Percentiles rank a stretch among this genome's conserved stretches.
Conservation (phyloP, 2,329 filamentous ascomycete genomes). For the Xylariomycetidae sp. region DNA sequence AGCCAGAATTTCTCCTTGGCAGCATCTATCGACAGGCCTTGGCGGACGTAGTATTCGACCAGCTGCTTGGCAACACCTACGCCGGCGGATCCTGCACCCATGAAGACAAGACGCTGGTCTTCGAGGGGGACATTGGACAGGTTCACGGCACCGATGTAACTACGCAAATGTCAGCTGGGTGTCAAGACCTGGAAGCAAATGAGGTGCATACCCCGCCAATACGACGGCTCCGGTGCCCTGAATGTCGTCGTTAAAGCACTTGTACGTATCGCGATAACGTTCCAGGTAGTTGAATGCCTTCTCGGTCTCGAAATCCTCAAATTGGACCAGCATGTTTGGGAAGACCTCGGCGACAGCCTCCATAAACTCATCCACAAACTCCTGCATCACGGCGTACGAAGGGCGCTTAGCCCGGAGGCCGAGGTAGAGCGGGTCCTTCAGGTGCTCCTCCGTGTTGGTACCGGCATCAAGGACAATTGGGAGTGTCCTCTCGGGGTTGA, state of each 20-base stretch:
- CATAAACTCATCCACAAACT: conserved; percentile 98
- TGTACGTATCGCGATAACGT: conserved; percentile 81
- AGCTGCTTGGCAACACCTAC: conserved; percentile 98
- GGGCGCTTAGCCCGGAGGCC: conserved; percentile 82
- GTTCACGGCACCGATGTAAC: conserved; percentile 68
- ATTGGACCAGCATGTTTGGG: conserved; percentile 72
- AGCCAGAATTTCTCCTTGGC: conserved; percentile 93
- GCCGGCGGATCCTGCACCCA: conserved; percentile 91
- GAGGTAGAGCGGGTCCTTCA: conserved; percentile 74
- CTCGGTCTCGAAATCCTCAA: conserved; percentile 93
- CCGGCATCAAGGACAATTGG: conserved; percentile 63
- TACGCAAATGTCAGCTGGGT: conserved; percentile 12
- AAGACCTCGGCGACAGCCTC: conserved; percentile 71
- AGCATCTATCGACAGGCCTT: conserved; percentile 80
- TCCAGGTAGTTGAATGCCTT: conserved; percentile 89
- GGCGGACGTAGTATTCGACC: conserved; percentile 91
- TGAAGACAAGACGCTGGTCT: conserved; percentile 92
- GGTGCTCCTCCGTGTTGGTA: conserved; percentile 60
- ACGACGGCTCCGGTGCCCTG: conserved; percentile 96
- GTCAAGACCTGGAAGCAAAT: background rate
- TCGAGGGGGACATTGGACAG: conserved; percentile 77
- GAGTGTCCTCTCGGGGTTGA: conserved; percentile 79
- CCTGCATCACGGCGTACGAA: conserved; percentile 69
- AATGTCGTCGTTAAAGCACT: conserved; percentile 98
- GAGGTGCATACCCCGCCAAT: conserved; percentile 62